These are phyloP conservation scores for Aspergillus sp. DNA, from an alignment of 2,329 filamentous ascomycete species.

Conservation along the genomic window DNA sequence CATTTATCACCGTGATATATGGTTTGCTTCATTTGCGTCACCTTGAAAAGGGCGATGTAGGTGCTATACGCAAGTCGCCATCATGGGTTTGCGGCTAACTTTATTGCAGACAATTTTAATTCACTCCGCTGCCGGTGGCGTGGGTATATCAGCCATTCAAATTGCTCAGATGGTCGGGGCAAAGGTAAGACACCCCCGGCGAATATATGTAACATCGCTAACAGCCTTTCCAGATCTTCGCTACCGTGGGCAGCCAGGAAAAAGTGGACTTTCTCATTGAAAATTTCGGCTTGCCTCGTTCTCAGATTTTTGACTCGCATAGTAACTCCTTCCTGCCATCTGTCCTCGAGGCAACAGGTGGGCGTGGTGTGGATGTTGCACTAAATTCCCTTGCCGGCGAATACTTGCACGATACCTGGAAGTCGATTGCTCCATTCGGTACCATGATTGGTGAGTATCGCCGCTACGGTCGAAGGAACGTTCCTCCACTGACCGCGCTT, in stretches of 20 bases:
- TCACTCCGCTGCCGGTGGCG: constrained; percentile 19
- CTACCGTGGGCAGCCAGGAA: constrained; percentile 18
- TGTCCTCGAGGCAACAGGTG: constrained; percentile 17
- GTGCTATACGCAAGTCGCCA: not conserved
- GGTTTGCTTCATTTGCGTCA: not conserved
- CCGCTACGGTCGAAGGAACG: not conserved
- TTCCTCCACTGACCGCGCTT: not conserved
- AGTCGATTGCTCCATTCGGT: constrained; percentile 23
- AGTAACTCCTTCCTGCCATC: constrained; percentile 13
- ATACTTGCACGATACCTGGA: constrained; percentile 4
- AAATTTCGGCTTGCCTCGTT: constrained; percentile 10
- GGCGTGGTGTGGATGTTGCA: constrained; percentile 22
- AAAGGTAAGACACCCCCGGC: not conserved
- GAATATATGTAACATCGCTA: not conserved
- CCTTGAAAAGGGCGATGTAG: not conserved
- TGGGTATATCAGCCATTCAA: constrained; percentile 26
- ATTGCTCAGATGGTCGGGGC: constrained; percentile 3
- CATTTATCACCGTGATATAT: not conserved
- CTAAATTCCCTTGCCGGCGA: constrained; percentile 10
- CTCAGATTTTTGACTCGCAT: constrained; percentile 24
- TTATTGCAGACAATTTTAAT: constrained; percentile 19
- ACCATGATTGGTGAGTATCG: constrained; percentile 11
- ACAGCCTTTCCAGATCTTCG: constrained; percentile 2
- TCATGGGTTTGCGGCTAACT: not conserved
- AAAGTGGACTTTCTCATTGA: constrained; percentile 14